Evolutionary conservation across 2,329 filamentous ascomycete species (phyloP), one percentile per base, ranked within the genome.

Genomic region (Scedosporium aurantiacum): DNA sequence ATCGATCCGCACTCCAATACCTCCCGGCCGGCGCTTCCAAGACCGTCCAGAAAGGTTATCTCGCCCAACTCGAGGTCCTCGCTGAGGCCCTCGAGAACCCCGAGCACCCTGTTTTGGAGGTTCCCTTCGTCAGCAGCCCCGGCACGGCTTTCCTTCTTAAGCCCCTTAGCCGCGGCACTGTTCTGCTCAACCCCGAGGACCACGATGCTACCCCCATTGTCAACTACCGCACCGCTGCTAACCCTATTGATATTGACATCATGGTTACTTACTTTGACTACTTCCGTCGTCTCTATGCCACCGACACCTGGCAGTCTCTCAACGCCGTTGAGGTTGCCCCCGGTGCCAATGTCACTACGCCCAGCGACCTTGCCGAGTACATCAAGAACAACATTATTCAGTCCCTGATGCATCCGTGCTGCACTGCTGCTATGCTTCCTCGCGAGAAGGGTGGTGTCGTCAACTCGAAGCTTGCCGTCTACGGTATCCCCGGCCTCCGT

Each of bases 381-480:
- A 60, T 71, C 45, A 70, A 67, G 61, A 52, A 65, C 28, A 67
- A 55, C 45, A 65, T 76, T 8, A 63, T 64, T 70, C 73, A 63
- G 73, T 66, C 73, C 2, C 73, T 74, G 61, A 76, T 75, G 64
- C 75, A 78, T 67, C 71, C 75, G 2, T 71, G 69, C 43, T 74
- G 76, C 45, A 77, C 76, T 6, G 70, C 74, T 18, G 72, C 76
- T 3, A 79, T 79, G 77, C 68, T 78, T 61, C 73, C 75, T 6
- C 68, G 63, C 28, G 68, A 70, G 60, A 66, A 70, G 62, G 72
- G 72, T 27, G 71, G 73, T 23, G 73, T 75, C 18, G 71, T 75
- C 12, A 67, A 71, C 63, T 64, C 67, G n/a, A 66, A 66, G 14
- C 67, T 74, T 58, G 63, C 64, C 57, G 74, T 75, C 16, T 71